Base-by-base conservation (phyloP, 257 asterid genomes). In the Jasminum sambac region DNA sequence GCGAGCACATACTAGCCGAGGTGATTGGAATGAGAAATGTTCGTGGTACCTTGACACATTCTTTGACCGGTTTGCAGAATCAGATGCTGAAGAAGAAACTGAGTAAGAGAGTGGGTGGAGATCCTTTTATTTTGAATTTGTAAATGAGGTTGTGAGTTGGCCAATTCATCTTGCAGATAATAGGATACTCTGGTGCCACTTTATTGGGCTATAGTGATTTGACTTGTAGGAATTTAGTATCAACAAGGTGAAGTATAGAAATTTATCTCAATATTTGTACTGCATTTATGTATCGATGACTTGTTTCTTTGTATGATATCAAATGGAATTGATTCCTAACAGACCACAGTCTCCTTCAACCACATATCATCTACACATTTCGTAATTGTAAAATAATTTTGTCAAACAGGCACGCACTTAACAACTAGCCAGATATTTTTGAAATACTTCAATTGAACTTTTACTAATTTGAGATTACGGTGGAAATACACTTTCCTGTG, bases 21-120 rank as follows among this genome's bases (percentile, higher is more conserved):
- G 83, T 17, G 87, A 84, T 37, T 83, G 82, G 84, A 77, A 68
- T 36, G 93, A 87, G 26, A 81, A 76, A 60, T 77, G 83, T 78
- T 75, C 87, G 0, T 81, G 84, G 84, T 77, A 85, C 67, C 93
- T 83, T 21, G 80, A 85, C 44, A 38, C 63, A 4, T 87, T 83
- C 78, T 87, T 87, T 6, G 89, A 83, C 70, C 74, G 71, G 52
- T 79, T 83, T 69, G 85, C 87, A 24, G 88, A 84, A 39, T 73
- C 88, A 13, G 77, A 78, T 34, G 23, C 55, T 11, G 88, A 76
- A 63, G 84, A 83, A 63, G 64, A 55, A 9, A n/a, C n/a, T n/a
- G 62, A 55, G 62, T 8, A 11, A 1, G 11, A 48, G 59, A 17
- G 61, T n/a, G 10, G 30, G 61, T 55, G 61, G 61, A 21, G 61